Base-by-base conservation (phyloP, 2,329 filamentous ascomycete genomes). In the Scortechinia acanthostroma region DNA sequence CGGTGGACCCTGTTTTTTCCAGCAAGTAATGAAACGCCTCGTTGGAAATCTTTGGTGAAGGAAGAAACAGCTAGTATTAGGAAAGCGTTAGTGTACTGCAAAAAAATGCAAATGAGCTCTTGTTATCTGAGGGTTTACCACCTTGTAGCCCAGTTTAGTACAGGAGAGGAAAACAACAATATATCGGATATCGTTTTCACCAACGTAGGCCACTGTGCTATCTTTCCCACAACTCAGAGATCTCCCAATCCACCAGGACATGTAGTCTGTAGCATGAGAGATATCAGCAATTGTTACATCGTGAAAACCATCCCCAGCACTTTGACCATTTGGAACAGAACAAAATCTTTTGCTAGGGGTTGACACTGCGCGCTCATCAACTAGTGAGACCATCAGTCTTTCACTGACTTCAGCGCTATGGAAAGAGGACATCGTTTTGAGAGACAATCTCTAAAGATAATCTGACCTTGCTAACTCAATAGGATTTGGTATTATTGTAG, bases 111-210 rank as follows among this genome's bases (percentile, higher is more conserved):
- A 40, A 40, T 40, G 17, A 40, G 17, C 20, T 19, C 10, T 6
- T 40, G 17, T 15, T 40, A 15, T 17, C 1, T 55, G 28, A 3
- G 49, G 49, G 6, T 19, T 6, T 13, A 13, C 6, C 20, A 40
- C 35, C 17, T 40, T 10, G 3, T 51, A 46, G 14, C 45, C 46
- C 3, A 45, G 43, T 35, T 54, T 53, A 0, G 51, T 52, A 13
- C 47, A 35, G 6, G 52, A 49, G 1, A 48, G 15, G 3, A 45
- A 22, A 19, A 53, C 46, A 16, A 46, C 37, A 22, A 40, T 42
- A 28, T 56, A 56, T 15, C 53, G 46, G 21, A 53, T 51, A 22
- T 56, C 54, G 15, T 55, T 50, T 5, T 48, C 10, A 5, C 53
- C 53, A n/a, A 54, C 44, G 43, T 48, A 56, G 13, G 44, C 47